A percentile compares a stretch with the other conserved stretches of the same genome.
phyloP scores from a whole-genome alignment of 768 basidiomycete genomes.

The Pleurotus citrinopileatus region DNA sequence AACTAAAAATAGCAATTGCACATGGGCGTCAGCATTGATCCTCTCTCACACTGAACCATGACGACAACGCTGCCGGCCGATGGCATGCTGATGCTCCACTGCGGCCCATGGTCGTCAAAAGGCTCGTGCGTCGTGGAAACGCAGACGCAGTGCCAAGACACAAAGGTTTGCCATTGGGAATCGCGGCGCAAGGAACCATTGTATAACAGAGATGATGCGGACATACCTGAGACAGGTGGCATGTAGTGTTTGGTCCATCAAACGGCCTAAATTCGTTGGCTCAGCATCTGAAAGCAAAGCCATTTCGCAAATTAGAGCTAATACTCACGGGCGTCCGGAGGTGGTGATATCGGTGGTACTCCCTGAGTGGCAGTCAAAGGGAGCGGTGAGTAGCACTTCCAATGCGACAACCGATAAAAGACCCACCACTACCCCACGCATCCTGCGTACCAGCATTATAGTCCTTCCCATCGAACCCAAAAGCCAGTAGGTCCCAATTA shows the following conservation, averaged over 20 bases:
- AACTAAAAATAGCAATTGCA: constrained; percentile 44
- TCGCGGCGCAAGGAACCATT: no score
- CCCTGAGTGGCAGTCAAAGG: constrained; percentile 31
- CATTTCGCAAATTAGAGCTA: no score
- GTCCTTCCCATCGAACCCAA: constrained; percentile 82
- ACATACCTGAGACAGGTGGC: constrained; percentile 68
- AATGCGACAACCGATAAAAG: constrained; percentile 9
- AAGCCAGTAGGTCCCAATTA: constrained; percentile 81
- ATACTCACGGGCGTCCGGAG: constrained; percentile 71
- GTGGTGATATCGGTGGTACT: constrained; percentile 67
- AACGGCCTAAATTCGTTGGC: constrained; percentile 48
- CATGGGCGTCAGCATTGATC: not conserved
- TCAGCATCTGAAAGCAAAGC: constrained; percentile 7
- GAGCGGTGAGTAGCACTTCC: constrained; percentile 11
- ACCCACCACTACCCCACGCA: constrained; percentile 60
- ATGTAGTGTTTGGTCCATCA: constrained; percentile 58
- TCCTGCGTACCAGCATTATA: constrained; percentile 74
- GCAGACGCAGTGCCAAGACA: no score
- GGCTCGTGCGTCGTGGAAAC: no score
- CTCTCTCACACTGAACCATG: not conserved
- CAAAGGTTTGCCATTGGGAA: no score
- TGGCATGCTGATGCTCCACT: no score
- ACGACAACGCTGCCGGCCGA: not conserved
- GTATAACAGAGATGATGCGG: not conserved
- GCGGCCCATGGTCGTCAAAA: no score